These are phyloP conservation scores for Suillus paluster DNA, from an alignment of 768 basidiomycete genomes.

Conservation along the genomic window DNA sequence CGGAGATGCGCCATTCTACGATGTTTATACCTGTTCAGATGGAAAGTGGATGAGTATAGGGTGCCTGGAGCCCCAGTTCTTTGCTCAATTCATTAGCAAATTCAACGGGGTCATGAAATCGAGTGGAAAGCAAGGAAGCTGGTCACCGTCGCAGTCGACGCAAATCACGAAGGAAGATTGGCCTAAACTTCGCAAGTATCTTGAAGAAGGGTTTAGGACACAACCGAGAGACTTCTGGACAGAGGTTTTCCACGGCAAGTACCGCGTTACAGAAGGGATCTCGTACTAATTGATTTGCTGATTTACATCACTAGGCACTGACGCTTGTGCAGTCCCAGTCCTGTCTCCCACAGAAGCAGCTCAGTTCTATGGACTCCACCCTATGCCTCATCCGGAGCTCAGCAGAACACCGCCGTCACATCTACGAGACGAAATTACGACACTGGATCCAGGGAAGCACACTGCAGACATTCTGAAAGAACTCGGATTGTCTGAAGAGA, in stretches of 20 bases:
- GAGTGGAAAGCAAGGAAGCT: slow-evolving; percentile 45
- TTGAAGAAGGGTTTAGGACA: slow-evolving; percentile 65
- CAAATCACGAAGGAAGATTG: slow-evolving; percentile 56
- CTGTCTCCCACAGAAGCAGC: slow-evolving; percentile 66
- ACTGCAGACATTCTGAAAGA: slow-evolving; percentile 57
- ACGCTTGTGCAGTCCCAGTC: slow-evolving; percentile 75
- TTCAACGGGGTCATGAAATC: slow-evolving; percentile 57
- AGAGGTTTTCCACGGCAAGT: slow-evolving; percentile 63
- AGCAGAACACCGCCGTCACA: slow-evolving; percentile 34
- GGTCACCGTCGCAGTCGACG: slow-evolving; percentile 54
- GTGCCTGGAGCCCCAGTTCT: slow-evolving; percentile 78
- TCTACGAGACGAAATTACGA: slow-evolving; percentile 12
- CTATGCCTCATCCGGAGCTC: slow-evolving; percentile 58
- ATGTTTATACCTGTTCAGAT: slow-evolving; percentile 72
- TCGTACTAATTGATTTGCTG: not conserved
- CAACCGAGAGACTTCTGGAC: slow-evolving; percentile 73
- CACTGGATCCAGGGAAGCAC: slow-evolving; percentile 55
- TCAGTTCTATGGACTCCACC: slow-evolving; percentile 43
- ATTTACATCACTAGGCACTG: slow-evolving; percentile 58
- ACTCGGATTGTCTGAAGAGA: slow-evolving; percentile 48
- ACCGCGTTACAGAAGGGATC: not conserved
- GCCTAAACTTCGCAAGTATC: slow-evolving; percentile 58
- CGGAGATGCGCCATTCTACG: slow-evolving; percentile 81
- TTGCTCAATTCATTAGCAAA: slow-evolving; percentile 56
- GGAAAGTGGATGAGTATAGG: slow-evolving; percentile 78